Base-by-base conservation (phyloP, 2,329 filamentous ascomycete species). In the Aspergillus costaricaensis region DNA sequence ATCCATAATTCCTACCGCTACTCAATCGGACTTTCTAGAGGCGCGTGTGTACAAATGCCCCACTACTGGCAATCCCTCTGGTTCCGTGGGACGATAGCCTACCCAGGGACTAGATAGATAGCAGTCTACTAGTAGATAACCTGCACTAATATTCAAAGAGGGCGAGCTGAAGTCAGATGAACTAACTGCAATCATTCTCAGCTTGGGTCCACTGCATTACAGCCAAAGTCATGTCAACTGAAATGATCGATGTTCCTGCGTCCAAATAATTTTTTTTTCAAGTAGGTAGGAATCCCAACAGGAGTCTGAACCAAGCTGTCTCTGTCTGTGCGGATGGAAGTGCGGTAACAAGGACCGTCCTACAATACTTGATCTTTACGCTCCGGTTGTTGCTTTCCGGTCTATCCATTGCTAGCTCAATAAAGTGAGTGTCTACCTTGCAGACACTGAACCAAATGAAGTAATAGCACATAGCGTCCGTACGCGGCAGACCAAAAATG, bases 21-120 rank as follows among this genome's bases (percentile, higher is more conserved):
- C 47, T 50, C 47, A 50, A 32, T 50, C 47, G 47, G 47, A 50
- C 47, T 50, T 50, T 32, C 47, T 30, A 50, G 25, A 50, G 47
- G 47, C 25, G 47, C 47, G n/a, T 50, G 47, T 50, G 47, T 50
- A 50, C 27, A 19, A 19, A 19, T 50, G 47, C 47, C 47, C 47
- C 47, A 50, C 47, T 30, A 27, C n/a, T 27, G n/a, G 12, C 32
- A 36, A 36, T 36, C 32, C 32, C 47, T 50, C 47, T 30, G 47
- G 44, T 49, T 49, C 44, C 44, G 44, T 23, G 23, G 44, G 25
- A 50, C 47, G 47, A 30, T 32, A 50, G 47, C 23, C 41, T 50
- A 32, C 15, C 23, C 25, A 49, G 23, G 14, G 6, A 49, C 14
- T 49, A 49, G 44, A 41, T 41, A 41, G 39, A 43, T 43, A 43